A percentile compares a stretch with the other conserved stretches of the same genome.
Evolutionary conservation across 2,329 filamentous ascomycete species (phyloP).

Genomic region (Myriosclerotinia curreyana): DNA sequence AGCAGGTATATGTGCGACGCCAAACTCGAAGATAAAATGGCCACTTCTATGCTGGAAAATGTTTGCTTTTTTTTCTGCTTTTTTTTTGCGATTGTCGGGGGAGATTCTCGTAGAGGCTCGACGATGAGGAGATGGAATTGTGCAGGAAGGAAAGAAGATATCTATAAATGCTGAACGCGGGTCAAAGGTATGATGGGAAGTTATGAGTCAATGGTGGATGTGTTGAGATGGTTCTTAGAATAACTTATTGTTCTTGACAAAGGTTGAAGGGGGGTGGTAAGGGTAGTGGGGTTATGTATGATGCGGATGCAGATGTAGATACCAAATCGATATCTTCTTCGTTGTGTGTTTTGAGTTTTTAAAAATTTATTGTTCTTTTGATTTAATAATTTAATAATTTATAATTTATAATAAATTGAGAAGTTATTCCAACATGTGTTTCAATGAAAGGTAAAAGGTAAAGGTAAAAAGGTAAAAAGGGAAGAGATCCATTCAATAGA

Average conservation of each 20-base stretch:
- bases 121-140: conserved; percentile 25
- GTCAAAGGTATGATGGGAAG: conserved; percentile 28
- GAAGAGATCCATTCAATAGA: too few species aligned
- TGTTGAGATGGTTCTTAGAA: conserved; percentile 29
- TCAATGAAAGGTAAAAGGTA: too few species aligned
- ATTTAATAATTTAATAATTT: too few species aligned
- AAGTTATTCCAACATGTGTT: too few species aligned
- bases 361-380: background rate
- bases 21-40: conserved; percentile 24
- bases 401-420: too few species aligned
- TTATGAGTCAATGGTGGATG: conserved; percentile 27
- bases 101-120: conserved; percentile 29
- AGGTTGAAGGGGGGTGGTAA: conserved; percentile 28
- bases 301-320: conserved; percentile 12
- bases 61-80: background rate
- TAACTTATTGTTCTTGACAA: conserved; percentile 33
- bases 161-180: conserved; percentile 28
- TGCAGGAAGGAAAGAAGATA: conserved; percentile 22
- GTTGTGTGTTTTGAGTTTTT: conserved; percentile 11
- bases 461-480: too few species aligned
- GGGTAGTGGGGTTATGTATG: conserved; percentile 16
- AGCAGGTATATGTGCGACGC: conserved; percentile 23
- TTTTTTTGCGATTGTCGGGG: conserved; percentile 22
- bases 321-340: background rate
- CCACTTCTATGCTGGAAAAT: conserved; percentile 4